Percentiles rank a stretch among this genome's conserved stretches.
These are phyloP conservation scores for Corylus avellana DNA, from an alignment of 306 rosid genomes.

Conservation along the genomic window DNA sequence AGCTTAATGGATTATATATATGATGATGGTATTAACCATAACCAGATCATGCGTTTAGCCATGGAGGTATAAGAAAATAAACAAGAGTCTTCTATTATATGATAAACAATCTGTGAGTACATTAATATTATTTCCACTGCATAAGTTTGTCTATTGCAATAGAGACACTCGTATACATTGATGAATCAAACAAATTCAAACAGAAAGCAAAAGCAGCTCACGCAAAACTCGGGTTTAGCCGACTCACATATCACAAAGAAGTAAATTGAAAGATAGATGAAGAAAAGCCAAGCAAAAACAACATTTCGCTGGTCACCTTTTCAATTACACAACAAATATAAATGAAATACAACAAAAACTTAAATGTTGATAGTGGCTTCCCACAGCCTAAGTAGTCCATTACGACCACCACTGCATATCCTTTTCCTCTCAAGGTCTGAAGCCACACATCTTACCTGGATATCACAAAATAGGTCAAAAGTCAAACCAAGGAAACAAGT, in stretches of 20 bases:
- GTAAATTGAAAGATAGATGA: not conserved
- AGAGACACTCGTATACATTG: not conserved
- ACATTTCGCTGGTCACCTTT: not conserved
- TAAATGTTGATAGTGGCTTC: conserved; percentile 96
- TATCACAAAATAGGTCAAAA: conserved; percentile 23
- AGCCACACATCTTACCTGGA: conserved; percentile 80
- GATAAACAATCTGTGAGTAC: not conserved
- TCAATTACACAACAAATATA: conserved; percentile 7
- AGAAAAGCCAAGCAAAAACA: not conserved
- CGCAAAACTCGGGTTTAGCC: not conserved
- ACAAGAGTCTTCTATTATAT: not conserved
- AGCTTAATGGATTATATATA: no score
- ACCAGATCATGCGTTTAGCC: no score
- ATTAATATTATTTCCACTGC: conserved; percentile 7
- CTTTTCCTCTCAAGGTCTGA: conserved; percentile 96
- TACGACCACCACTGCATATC: conserved; percentile 97
- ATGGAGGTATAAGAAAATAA: not conserved
- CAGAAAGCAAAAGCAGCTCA: not conserved
- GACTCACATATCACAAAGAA: not conserved
- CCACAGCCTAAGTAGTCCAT: conserved; percentile 94
- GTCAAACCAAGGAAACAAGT: conserved; percentile 18
- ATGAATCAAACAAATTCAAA: not conserved
- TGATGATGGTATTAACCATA: no score
- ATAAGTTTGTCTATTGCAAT: conserved; percentile 30
- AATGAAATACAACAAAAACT: conserved; percentile 19